phyloP scores from a whole-genome alignment of 257 asterid species.

The Linderniella brevidens region DNA sequence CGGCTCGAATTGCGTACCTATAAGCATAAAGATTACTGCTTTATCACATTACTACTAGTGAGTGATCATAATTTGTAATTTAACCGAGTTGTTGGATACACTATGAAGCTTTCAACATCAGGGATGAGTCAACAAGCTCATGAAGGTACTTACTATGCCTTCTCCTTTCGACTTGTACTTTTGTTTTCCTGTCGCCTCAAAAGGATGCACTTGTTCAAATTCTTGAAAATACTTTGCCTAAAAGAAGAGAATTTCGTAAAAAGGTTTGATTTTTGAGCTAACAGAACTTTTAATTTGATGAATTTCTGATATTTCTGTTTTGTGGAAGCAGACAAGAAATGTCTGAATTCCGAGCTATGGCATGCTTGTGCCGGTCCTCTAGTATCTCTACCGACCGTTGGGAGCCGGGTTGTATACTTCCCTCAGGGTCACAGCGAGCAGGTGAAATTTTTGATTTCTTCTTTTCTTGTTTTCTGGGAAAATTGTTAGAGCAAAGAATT shows the following conservation, averaged over 20 bases:
- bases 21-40: conserved; percentile 7
- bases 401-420: conserved; percentile 92
- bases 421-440: conserved; percentile 99
- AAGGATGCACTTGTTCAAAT: no score
- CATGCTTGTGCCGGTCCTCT: conserved; percentile 99
- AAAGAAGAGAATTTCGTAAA: conserved; percentile 6
- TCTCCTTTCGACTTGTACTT: conserved; percentile 8
- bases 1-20: conserved; percentile 5
- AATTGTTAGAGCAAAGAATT: conserved; percentile 3
- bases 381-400: conserved; percentile 72
- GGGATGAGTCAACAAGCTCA: conserved; percentile 47
- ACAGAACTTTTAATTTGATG: conserved; percentile 15
- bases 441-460: conserved; percentile 24
- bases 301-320: conserved; percentile 15
- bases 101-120: conserved; percentile 50
- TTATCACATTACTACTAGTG: conserved; percentile 5
- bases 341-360: conserved; percentile 95
- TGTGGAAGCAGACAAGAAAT: conserved; percentile 78
- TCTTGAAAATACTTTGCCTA: conserved; percentile 1
- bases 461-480: conserved; percentile 4
- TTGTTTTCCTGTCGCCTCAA: neutral
- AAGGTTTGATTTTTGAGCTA: conserved; percentile 5
- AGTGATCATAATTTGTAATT: conserved; percentile 1
- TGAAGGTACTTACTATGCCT: conserved; percentile 26
- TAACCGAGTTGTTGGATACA: conserved; percentile 16